Conservation (phyloP, 2,329 filamentous ascomycete species). For the Apiospora saccharicola region DNA sequence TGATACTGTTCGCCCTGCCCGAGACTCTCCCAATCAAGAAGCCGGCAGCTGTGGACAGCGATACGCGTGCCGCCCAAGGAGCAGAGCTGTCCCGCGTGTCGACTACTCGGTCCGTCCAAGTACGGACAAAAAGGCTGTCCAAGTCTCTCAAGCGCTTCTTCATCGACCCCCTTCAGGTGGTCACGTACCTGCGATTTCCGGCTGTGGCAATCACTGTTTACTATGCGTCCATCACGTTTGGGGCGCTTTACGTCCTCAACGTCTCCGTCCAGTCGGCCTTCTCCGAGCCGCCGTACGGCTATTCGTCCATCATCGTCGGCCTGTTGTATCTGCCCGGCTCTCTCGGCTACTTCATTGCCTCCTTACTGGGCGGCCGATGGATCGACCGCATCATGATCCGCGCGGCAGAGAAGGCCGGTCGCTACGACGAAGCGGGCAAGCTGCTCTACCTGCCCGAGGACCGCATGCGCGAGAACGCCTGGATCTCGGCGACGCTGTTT, state of each 20-base stretch:
- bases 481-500: slow-evolving; percentile 75
- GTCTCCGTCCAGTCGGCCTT: slow-evolving; percentile 79
- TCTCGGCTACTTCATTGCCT: slow-evolving; percentile 74
- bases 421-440: slow-evolving; percentile 72
- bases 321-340: slow-evolving; percentile 80
- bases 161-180: slow-evolving; percentile 75
- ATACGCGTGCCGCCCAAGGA: slow-evolving; percentile 25
- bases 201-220: slow-evolving; percentile 77
- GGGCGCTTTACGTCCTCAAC: slow-evolving; percentile 78
- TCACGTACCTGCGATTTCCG: slow-evolving; percentile 76
- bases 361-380: slow-evolving; percentile 77
- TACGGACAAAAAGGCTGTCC: slow-evolving; percentile 61
- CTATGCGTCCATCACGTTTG: slow-evolving; percentile 78
- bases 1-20: slow-evolving; percentile 68
- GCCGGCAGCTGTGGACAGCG: slow-evolving; percentile 26
- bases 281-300: slow-evolving; percentile 71
- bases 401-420: slow-evolving; percentile 73
- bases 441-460: slow-evolving; percentile 79
- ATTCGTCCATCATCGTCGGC: slow-evolving; percentile 72
- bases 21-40: slow-evolving; percentile 64
- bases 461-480: slow-evolving; percentile 83
- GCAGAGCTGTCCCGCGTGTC: slow-evolving; percentile 57
- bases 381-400: slow-evolving; percentile 82
- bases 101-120: slow-evolving; percentile 67
- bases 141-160: slow-evolving; percentile 66